Base-by-base conservation (phyloP, 192 early-diverging fungal species). In the Hyaloraphidium curvatum region DNA sequence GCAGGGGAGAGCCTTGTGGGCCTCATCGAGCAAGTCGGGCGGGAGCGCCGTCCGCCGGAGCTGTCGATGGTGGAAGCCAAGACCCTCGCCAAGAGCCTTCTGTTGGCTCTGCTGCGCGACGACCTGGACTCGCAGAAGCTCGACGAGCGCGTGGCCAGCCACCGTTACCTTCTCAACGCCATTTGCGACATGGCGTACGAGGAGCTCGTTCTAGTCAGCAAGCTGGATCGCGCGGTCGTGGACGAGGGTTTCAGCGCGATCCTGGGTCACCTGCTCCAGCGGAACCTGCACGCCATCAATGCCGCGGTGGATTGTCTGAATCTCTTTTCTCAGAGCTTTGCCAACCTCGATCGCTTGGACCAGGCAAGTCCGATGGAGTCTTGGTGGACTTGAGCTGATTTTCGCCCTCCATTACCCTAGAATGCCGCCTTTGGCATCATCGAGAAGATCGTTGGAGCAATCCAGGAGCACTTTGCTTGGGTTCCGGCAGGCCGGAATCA, bases 221-320 rank as follows among this genome's bases (percentile, higher is more conserved):
- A 25, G 43, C 43, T 25, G 9, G 43, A 48, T 25, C 43, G 23
- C 31, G 58, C 56, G 4, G 52, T 67, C 2, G 63, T 78, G 39
- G 73, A 79, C 43, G 79, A 83, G 37, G 67, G 77, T 40, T 59
- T 89, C n/a, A 60, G 66, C 48, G 53, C 66, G 2, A 54, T 89
- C 2, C 50, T 85, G 13, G 76, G 82, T 57, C 77, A 82, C 48
- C 59, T 89, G 19, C 77, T 77, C 27, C 67, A 66, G 65, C 66
- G 61, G 22, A 77, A 76, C 50, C 35, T 78, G 0, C 62, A 70
- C 22, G 63, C 80, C 30, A 77, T 86, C 0, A 67, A 70, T 50
- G 73, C 78, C 1, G 72, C 79, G 9, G 65, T 69, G 3, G 82
- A 86, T 56, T 75, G 78, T 11, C 65, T 87, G 22, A 68, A 58